phyloP scores from a whole-genome alignment of 441 rosid species.

The Omphalea diandra region DNA sequence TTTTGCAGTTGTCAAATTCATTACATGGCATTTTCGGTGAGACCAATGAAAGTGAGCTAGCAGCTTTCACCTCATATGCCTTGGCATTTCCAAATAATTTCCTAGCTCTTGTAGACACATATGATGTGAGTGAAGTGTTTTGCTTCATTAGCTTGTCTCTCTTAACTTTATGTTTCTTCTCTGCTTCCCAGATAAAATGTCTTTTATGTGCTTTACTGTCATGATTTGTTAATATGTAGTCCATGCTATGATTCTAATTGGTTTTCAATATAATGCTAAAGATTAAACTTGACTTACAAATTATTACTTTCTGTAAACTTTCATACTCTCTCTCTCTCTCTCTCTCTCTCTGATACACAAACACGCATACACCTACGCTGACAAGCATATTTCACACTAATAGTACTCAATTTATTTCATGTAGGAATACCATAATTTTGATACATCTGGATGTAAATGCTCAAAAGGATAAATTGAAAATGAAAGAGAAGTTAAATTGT shows the following conservation, averaged over 20 bases:
- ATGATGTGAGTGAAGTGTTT: slow-evolving; percentile 62
- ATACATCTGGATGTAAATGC: too few relatives aligned
- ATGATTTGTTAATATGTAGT: background rate
- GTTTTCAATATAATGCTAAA: background rate
- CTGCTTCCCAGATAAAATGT: slow-evolving; percentile 9
- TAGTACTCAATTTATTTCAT: slow-evolving; percentile 9
- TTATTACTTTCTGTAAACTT: slow-evolving; percentile 4
- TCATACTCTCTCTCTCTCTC: slow-evolving; percentile 13
- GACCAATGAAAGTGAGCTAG: slow-evolving; percentile 91
- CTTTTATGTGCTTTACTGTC: background rate
- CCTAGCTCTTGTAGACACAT: slow-evolving; percentile 91
- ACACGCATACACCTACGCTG: background rate
- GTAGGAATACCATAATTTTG: slow-evolving; percentile 3
- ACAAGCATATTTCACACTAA: background rate
- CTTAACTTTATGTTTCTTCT: slow-evolving; percentile 11
- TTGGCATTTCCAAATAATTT: slow-evolving; percentile 80
- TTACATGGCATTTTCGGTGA: slow-evolving; percentile 59
- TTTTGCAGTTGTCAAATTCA: slow-evolving; percentile 60
- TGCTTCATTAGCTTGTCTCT: slow-evolving; percentile 11
- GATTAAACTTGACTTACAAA: background rate
- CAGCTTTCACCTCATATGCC: slow-evolving; percentile 90
- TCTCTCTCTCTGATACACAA: background rate
- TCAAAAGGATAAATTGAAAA: too few relatives aligned
- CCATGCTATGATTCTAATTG: background rate
- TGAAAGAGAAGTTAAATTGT: slow-evolving; percentile 1